Base-by-base conservation (phyloP, 148 eudicot genomes). In the Vaccinium myrtillus region DNA sequence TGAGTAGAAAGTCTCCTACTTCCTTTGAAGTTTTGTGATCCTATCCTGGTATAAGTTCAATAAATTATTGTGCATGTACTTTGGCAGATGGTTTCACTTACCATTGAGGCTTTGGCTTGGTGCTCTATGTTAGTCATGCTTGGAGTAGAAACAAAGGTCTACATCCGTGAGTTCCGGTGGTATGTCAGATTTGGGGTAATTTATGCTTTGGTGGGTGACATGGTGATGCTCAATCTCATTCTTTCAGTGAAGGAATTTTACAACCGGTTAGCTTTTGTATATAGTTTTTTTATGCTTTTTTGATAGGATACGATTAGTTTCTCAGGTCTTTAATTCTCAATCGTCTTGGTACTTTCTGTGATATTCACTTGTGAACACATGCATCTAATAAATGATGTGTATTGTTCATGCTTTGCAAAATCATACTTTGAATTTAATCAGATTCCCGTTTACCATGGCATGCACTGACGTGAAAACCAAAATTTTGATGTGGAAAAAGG, bases 151-250 rank as follows among this genome's bases (percentile, higher is more conserved):
- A 95, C 93, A 50, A 95, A 86, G 85, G 93, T 97, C 36, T 97
- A 97, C 83, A 91, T 97, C 55, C 88, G 91, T 84, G 98, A 97
- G 69, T 87, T 89, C 14, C 91, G 99, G 81, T 97, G 99, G 99
- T 89, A 88, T 88, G 93, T 97, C 75, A 90, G 95, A 83, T 95
- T 94, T 87, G 95, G 91, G 27, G 89, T 97, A 77, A 85, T 95
- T 77, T 97, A 94, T 90, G 91, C 96, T 82, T 84, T 95, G 90
- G 91, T 97, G 14, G 99, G 98, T 59, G 93, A 95, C 86, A 88
- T 90, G 77, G 98, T 94, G 63, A 86, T 93, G 95, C 88, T 95
- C 70, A 95, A 84, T 88, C 99, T 97, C 76, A 90, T 92, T 85
- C 88, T 95, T 71, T 90, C 96, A 32, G 92, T 91, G 84, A 91